Base-by-base conservation (phyloP, 2,329 filamentous ascomycete genomes). In the Fusarium fujikuroi region DNA sequence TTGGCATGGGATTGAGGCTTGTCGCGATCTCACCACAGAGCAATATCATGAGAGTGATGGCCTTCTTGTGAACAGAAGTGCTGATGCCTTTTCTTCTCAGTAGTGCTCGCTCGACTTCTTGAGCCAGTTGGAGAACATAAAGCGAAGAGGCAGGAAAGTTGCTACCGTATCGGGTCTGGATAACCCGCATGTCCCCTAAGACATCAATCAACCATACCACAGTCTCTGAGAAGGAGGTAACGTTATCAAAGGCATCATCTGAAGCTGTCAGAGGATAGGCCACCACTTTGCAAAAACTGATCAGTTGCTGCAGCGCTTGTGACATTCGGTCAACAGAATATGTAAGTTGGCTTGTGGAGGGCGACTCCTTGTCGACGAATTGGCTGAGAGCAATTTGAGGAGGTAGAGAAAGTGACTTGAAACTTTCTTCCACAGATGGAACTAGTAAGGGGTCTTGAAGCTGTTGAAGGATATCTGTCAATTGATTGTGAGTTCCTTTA, bases 201-300 rank as follows among this genome's bases (percentile, higher is more conserved):
- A 82, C 82, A 74, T 90, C 88, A 65, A 88, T 78, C 18, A 89
- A 78, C 87, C 87, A 89, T 18, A 84, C 82, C 1, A 82, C 77
- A 64, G 81, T 81, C 68, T 85, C 85, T 23, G 79, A 80, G 56
- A 84, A 83, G 63, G 79, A 79, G 21, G 80, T 77, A 16, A 77
- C 73, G 36, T 76, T 79, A 15, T 78, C 77, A 46, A 80, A 82
- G 5, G 75, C 77, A 9, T 78, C 60, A 23, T 81, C 79, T n/a
- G 79, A 75, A 15, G 80, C 82, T 12, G 81, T 50, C 9, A 86
- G 73, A 28, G 83, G 82, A 59, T 83, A 81, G 15, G 83, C 80
- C 16, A 89, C 75, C 14, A 88, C 81, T 19, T 80, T 81, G 16
- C 85, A 77, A 23, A 90, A 75, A 68, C 84, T 83, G 6, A 78